Evolutionary conservation across 331 rosid genomes (phyloP).

Genomic region (Phaseolus coccineus): DNA sequence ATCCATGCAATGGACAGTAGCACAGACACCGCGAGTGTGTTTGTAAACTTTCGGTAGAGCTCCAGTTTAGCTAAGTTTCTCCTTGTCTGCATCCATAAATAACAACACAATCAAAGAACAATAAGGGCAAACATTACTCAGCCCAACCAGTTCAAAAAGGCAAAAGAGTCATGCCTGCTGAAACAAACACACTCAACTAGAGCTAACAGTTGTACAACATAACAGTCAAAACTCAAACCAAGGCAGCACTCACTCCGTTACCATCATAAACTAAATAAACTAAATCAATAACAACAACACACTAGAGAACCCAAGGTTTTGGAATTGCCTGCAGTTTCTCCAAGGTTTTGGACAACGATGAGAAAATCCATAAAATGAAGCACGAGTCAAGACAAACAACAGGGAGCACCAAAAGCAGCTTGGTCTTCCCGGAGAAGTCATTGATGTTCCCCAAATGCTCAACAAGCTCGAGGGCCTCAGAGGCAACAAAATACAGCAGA

Average conservation of each 20-base stretch:
- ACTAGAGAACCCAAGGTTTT: not conserved
- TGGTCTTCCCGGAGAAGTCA: slow-evolving; percentile 86
- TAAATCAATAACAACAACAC: not conserved
- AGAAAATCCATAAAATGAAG: slow-evolving; percentile 90
- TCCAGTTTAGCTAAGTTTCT: slow-evolving; percentile 88
- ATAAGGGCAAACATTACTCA: slow-evolving; percentile 20
- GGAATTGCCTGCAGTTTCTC: slow-evolving; percentile 88
- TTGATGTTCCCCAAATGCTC: slow-evolving; percentile 91
- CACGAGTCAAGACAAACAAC: slow-evolving; percentile 86
- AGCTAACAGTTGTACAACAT: not conserved
- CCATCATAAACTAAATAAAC: not conserved
- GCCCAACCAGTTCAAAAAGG: not conserved
- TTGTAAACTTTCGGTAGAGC: slow-evolving; percentile 90
- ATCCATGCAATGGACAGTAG: slow-evolving; percentile 91
- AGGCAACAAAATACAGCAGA: slow-evolving; percentile 69
- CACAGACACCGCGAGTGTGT: slow-evolving; percentile 82
- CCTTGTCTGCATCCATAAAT: slow-evolving; percentile 67
- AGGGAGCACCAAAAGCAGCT: slow-evolving; percentile 79
- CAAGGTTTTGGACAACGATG: slow-evolving; percentile 83
- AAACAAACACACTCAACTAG: not conserved
- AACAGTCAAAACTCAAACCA: not conserved
- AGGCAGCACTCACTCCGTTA: not conserved
- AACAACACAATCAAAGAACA: not conserved
- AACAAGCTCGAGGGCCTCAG: slow-evolving; percentile 87
- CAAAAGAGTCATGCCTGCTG: not conserved